Percentiles rank a stretch among this genome's conserved stretches.
phyloP scores from a whole-genome alignment of 257 asterid genomes.

The Gentiana dahurica region DNA sequence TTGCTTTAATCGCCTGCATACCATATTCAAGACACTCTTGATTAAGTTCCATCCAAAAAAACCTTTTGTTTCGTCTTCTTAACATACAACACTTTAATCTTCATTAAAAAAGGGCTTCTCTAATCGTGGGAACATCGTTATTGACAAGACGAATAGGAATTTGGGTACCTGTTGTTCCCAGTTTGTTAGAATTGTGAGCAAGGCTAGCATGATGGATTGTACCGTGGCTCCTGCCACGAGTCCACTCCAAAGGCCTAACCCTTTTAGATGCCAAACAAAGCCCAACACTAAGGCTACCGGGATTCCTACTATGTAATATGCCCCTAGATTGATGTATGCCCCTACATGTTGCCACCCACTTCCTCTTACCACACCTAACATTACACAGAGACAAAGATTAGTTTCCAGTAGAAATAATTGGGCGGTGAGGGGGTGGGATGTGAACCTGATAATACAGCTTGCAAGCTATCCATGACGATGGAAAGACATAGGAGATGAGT shows the following conservation, averaged over 20 bases:
- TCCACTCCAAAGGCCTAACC: constrained; percentile 73
- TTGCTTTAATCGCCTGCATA: constrained; percentile 37
- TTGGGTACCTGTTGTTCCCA: constrained; percentile 65
- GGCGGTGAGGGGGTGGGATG: not conserved
- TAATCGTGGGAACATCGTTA: not conserved
- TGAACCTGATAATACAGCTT: constrained; percentile 55
- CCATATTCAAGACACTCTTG: not conserved
- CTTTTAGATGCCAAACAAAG: constrained; percentile 42
- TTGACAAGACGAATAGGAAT: not conserved
- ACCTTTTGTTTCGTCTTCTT: too few species aligned
- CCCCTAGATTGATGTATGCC: constrained; percentile 70
- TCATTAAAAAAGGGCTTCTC: too few species aligned
- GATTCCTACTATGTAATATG: constrained; percentile 67
- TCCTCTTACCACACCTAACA: constrained; percentile 65
- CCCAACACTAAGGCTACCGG: constrained; percentile 61
- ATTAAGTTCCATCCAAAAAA: not conserved
- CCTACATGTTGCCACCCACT: constrained; percentile 89
- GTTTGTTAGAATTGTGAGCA: constrained; percentile 46
- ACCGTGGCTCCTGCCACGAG: constrained; percentile 50
- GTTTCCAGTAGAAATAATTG: too few species aligned
- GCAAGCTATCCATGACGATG: constrained; percentile 45
- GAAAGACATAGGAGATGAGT: constrained; percentile 55
- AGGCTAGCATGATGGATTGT: constrained; percentile 34
- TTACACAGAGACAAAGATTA: not conserved
- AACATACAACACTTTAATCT: too few species aligned